phyloP scores from a whole-genome alignment of 2,329 filamentous ascomycete species.

The Cytospora mali region DNA sequence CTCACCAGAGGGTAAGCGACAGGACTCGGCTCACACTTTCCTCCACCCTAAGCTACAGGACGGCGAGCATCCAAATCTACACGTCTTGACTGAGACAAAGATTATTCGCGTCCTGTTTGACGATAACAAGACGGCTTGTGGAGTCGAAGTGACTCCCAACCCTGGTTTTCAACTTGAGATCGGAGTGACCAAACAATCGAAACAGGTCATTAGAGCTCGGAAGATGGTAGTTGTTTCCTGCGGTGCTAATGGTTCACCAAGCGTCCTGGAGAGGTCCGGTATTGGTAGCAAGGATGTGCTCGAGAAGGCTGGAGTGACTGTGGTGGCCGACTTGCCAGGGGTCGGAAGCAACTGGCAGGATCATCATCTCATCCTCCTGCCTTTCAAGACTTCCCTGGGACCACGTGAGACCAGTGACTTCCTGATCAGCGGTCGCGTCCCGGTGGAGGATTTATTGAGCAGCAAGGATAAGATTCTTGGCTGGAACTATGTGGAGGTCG shows the following conservation, averaged over 20 bases:
- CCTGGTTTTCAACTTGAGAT: constrained; percentile 41
- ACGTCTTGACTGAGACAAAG: constrained; percentile 38
- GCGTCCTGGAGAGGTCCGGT: constrained; percentile 64
- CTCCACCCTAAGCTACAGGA: constrained; percentile 37
- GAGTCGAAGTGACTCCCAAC: constrained; percentile 58
- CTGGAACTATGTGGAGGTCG: constrained; percentile 57
- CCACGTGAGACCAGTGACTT: constrained; percentile 48
- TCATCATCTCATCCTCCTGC: constrained; percentile 54
- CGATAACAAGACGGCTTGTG: constrained; percentile 52
- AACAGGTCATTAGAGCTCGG: constrained; percentile 48
- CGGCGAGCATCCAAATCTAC: constrained; percentile 36
- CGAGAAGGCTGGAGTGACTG: constrained; percentile 46
- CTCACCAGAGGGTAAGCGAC: constrained; percentile 42
- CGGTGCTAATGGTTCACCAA: constrained; percentile 56
- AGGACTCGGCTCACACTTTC: constrained; percentile 37
- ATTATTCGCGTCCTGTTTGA: constrained; percentile 56
- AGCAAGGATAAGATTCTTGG: constrained; percentile 45
- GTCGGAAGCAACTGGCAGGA: constrained; percentile 58
- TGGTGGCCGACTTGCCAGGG: constrained; percentile 53
- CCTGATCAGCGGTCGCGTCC: constrained; percentile 32
- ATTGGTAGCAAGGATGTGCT: constrained; percentile 55
- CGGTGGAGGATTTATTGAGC: constrained; percentile 30
- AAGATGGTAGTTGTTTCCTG: constrained; percentile 55
- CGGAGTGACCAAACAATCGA: constrained; percentile 29
- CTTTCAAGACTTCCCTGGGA: constrained; percentile 50